These are phyloP conservation scores for Xylaria polymorpha DNA, from an alignment of 2,329 filamentous ascomycete genomes.

Conservation along the genomic window DNA sequence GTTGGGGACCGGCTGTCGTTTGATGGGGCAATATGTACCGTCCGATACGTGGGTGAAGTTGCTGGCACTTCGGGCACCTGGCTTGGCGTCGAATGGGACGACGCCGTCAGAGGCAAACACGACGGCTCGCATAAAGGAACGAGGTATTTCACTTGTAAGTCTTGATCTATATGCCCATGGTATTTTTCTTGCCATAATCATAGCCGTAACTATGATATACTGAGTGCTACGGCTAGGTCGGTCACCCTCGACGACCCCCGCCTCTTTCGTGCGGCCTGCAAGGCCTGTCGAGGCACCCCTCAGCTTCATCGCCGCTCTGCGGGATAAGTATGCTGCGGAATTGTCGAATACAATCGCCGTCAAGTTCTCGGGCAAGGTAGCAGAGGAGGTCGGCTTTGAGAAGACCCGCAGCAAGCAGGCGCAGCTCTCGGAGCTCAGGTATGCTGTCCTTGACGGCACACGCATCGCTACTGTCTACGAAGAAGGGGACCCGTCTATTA, in stretches of 20 bases:
- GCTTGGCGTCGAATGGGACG: slow-evolving; percentile 98
- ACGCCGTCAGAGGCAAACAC: slow-evolving; percentile 87
- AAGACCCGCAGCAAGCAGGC: slow-evolving; percentile 87
- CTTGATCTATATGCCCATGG: neutral
- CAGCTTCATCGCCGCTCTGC: slow-evolving; percentile 82
- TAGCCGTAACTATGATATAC: neutral
- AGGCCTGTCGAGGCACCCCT: slow-evolving; percentile 74
- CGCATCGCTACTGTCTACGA: slow-evolving; percentile 62
- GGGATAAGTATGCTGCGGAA: slow-evolving; percentile 83
- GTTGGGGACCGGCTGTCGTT: slow-evolving; percentile 84
- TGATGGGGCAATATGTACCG: slow-evolving; percentile 80
- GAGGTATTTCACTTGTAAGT: slow-evolving; percentile 84
- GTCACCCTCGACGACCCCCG: slow-evolving; percentile 74
- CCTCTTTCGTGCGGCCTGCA: slow-evolving; percentile 86
- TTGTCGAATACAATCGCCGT: slow-evolving; percentile 63
- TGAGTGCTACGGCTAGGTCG: slow-evolving; percentile 58
- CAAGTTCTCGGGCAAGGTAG: slow-evolving; percentile 80
- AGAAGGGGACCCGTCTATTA: slow-evolving; percentile 55
- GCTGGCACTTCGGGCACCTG: slow-evolving; percentile 81
- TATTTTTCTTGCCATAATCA: too few relatives aligned
- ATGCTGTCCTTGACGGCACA: slow-evolving; percentile 84
- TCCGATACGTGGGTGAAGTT: slow-evolving; percentile 84
- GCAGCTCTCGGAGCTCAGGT: slow-evolving; percentile 78
- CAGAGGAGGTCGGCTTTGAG: slow-evolving; percentile 94
- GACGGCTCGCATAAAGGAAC: slow-evolving; percentile 82